Base-by-base conservation (phyloP, 1,284 basidiomycete species). In the Crepidotus sp. region DNA sequence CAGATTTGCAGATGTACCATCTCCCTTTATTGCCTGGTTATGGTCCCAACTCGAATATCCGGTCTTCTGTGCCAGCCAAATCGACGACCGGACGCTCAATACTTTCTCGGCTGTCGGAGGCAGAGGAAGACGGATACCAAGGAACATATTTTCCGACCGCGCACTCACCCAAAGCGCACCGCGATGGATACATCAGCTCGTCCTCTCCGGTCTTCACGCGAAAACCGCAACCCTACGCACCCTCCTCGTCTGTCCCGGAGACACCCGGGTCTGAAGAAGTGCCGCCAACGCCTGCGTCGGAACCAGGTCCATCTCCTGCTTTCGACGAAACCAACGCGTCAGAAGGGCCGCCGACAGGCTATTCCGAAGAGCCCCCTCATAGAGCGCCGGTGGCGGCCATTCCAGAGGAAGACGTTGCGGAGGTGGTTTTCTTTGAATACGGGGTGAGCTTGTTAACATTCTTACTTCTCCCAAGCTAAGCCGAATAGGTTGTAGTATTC, bases 11-110 rank as follows among this genome's bases (percentile, higher is more conserved):
- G 89, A 83, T 91, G 64, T 97, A 97, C 57, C 87, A 92, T 59
- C 74, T 95, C 1, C 93, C 93, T 0, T 70, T 97, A 0, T 71
- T 97, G 4, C 90, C 93, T 3, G 93, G 93, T 0, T 98, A 97
- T 57, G 87, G 87, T 0, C 83, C 84, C 1, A 77, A 80, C 27
- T 81, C 86, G 5, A 89, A 88, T 49, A 70, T 97, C 14, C 81
- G 93, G 4, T 91, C 87, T 0, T 91, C 90, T 0, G 81, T 75
- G 1, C 76, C 80, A 6, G 71, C 79, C 15, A 73, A 74, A 54
- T 70, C 70, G 4, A 72, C 75, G 3, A 69, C 69, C 14, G 76
- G 71, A 29, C 80, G 76, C 51, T 80, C 77, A 2, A 72, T 79
- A 42, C 65, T 80, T 30, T 74, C 74, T 42, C 74, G 73, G 42